Percentiles rank a stretch among this genome's conserved stretches.
Conservation (phyloP, 345 rosid species). For the Eucalyptus pauciflora region DNA sequence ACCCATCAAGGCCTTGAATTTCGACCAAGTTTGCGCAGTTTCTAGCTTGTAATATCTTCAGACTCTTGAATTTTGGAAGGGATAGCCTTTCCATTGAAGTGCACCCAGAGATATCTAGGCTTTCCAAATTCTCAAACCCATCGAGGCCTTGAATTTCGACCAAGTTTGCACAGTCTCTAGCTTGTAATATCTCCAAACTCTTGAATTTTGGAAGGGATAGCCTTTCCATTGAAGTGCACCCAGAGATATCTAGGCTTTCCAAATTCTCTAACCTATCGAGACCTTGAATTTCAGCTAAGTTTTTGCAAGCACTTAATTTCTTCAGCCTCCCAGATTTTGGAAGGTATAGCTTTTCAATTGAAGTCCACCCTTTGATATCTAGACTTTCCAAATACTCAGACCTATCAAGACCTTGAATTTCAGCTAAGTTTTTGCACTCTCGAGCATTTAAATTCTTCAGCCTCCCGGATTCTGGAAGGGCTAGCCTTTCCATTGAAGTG, state of each 20-base stretch:
- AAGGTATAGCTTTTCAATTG: neutral
- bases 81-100: neutral
- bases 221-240: too few relatives aligned
- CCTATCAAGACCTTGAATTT: neutral
- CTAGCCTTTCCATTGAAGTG: neutral
- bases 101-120: neutral
- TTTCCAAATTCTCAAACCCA: too few relatives aligned
- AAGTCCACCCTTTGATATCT: accelerated
- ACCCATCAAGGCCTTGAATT: too few relatives aligned
- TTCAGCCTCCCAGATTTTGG: neutral
- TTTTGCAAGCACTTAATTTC: accelerated
- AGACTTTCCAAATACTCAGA: neutral
- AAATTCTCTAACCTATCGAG: neutral
- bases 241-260: too few relatives aligned
- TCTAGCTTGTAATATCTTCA: accelerated
- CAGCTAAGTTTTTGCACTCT: too few relatives aligned
- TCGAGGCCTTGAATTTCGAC: too few relatives aligned
- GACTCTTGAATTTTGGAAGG: neutral
- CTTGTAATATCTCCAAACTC: too few relatives aligned
- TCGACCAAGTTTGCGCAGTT: accelerated
- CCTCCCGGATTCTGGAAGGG: too few relatives aligned
- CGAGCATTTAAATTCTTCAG: too few relatives aligned
- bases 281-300: neutral
- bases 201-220: too few relatives aligned
- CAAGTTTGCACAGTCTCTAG: too few relatives aligned